Percentiles rank a stretch among this genome's conserved stretches.
Conservation (phyloP, 306 rosid species). For the Begonia loranthoides region DNA sequence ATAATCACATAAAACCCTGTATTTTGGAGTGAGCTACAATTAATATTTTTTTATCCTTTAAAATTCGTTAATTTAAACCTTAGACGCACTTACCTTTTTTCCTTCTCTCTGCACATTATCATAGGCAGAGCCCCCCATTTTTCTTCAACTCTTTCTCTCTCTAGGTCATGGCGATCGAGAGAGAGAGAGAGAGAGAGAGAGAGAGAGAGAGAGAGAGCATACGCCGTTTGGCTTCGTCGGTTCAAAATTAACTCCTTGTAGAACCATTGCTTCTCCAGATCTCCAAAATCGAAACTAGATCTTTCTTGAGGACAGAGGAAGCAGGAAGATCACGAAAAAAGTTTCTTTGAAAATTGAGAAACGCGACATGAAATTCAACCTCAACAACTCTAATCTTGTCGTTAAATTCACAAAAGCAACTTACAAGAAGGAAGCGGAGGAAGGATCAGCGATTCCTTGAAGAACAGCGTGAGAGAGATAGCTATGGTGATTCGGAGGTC, state of each 20-base stretch:
- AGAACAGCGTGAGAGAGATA: slow-evolving; percentile 53
- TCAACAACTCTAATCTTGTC: no score
- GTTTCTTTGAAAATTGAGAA: not conserved
- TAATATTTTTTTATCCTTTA: no score
- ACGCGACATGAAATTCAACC: not conserved
- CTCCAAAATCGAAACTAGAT: slow-evolving; percentile 74
- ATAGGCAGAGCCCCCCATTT: no score
- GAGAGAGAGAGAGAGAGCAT: slow-evolving; percentile 14
- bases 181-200: slow-evolving; percentile 23
- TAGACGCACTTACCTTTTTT: no score
- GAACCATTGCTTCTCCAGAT: slow-evolving; percentile 77
- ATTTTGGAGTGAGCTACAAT: no score
- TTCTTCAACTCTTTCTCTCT: slow-evolving; percentile 18
- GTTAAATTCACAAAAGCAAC: slow-evolving; percentile 6
- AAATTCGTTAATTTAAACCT: no score
- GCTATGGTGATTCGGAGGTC: slow-evolving; percentile 58
- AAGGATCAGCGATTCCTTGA: slow-evolving; percentile 45
- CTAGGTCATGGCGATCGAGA: no score
- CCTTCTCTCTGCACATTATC: no score
- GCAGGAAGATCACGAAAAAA: not conserved
- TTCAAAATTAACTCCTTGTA: slow-evolving; percentile 48
- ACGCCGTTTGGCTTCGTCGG: slow-evolving; percentile 76
- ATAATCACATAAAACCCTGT: no score
- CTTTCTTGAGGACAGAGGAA: slow-evolving; percentile 50
- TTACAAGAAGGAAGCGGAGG: slow-evolving; percentile 64